phyloP scores from a whole-genome alignment of 176 grass and related monocot species.

The Oryza australiensis region DNA sequence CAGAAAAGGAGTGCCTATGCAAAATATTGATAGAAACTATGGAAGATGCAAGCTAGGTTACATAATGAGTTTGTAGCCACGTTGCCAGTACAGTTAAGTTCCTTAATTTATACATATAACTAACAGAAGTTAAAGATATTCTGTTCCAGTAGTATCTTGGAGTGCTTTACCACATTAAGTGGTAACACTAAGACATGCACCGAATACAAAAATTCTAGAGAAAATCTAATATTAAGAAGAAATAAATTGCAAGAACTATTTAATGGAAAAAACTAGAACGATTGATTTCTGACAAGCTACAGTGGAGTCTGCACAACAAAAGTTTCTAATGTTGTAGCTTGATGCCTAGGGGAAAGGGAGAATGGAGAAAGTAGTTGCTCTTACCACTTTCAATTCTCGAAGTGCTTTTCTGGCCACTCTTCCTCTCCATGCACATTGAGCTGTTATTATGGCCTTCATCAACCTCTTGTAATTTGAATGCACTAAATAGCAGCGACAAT shows the following conservation, averaged over 20 bases:
- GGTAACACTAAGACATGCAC: background rate
- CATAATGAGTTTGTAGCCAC: background rate
- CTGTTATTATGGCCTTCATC: conserved; percentile 55
- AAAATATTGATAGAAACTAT: background rate
- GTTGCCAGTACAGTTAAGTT: background rate
- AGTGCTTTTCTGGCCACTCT: conserved; percentile 82
- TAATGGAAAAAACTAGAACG: background rate
- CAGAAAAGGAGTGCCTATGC: background rate
- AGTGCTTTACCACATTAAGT: background rate
- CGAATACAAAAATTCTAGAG: background rate
- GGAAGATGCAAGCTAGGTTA: background rate
- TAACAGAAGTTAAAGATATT: background rate
- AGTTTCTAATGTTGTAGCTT: conserved; percentile 9
- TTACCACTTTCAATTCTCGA: conserved; percentile 85
- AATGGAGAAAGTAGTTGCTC: background rate
- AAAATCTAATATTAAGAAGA: background rate
- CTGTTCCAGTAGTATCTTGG: background rate
- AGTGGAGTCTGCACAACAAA: conserved; percentile 14
- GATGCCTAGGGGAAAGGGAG: background rate
- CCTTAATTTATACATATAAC: background rate
- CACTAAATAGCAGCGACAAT: conserved; percentile 54
- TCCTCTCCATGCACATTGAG: conserved; percentile 84
- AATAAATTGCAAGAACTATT: background rate
- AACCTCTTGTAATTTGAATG: conserved; percentile 53
- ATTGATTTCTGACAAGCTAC: background rate